Percentiles rank a stretch among this genome's conserved stretches.
Conservation (phyloP, 2,329 filamentous ascomycete genomes). For the Aspergillus sp. region DNA sequence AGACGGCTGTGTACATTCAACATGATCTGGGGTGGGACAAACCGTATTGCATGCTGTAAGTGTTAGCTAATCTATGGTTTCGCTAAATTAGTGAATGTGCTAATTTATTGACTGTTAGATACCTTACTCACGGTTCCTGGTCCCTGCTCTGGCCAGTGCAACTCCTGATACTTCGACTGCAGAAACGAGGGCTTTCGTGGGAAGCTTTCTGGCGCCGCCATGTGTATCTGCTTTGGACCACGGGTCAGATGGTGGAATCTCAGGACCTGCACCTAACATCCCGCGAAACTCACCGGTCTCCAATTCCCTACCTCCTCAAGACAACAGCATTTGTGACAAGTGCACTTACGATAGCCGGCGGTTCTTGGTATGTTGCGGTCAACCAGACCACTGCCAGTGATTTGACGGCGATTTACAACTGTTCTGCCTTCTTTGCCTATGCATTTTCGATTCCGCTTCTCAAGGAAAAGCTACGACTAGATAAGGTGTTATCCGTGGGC, state of each 20-base stretch:
- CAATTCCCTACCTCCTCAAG: conserved; percentile 71
- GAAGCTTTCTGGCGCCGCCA: conserved; percentile 79
- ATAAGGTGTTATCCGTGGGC: conserved; percentile 82
- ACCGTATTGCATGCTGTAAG: conserved; percentile 97
- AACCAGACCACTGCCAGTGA: conserved; percentile 90
- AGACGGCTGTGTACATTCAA: conserved; percentile 93
- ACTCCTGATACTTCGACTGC: conserved; percentile 74
- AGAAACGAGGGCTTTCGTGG: conserved; percentile 79
- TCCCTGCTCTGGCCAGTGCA: conserved; percentile 82
- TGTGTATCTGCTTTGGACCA: conserved; percentile 61
- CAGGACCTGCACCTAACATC: conserved; percentile 66
- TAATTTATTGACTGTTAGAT: conserved; percentile 43
- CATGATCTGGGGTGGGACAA: conserved; percentile 92
- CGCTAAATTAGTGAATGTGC: background rate
- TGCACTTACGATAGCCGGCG: conserved; percentile 83
- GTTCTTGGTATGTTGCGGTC: conserved; percentile 95
- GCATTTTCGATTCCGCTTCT: conserved; percentile 91
- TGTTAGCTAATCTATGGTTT: conserved; percentile 9
- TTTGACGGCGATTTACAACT: conserved; percentile 98
- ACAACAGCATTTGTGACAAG: conserved; percentile 81
- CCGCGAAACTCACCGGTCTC: conserved; percentile 43
- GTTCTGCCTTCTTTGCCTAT: conserved; percentile 97
- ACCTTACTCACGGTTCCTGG: conserved; percentile 96
- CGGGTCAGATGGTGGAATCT: conserved; percentile 81
- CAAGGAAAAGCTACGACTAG: conserved; percentile 76